A percentile compares a stretch with the other conserved stretches of the same genome.
phyloP scores from a whole-genome alignment of 257 asterid species.

The Gynochthodes officinalis region DNA sequence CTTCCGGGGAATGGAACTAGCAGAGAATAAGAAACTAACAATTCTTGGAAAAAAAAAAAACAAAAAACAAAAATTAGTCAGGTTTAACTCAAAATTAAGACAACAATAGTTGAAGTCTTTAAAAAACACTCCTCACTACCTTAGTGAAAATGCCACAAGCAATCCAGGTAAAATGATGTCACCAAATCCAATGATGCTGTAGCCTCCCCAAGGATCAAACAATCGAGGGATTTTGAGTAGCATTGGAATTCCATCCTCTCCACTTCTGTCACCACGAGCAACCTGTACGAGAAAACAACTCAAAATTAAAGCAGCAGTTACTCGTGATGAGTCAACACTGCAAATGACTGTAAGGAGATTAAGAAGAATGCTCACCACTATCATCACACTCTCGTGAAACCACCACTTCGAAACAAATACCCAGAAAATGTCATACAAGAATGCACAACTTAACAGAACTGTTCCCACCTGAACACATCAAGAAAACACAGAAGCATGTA shows the following conservation, averaged over 20 bases:
- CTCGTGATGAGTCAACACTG: not conserved
- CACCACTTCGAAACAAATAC: conserved; percentile 82
- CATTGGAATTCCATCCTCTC: conserved; percentile 97
- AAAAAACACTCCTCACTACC: conserved; percentile 14
- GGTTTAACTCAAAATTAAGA: not conserved
- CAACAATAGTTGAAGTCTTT: not conserved
- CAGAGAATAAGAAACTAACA: not conserved
- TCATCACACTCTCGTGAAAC: conserved; percentile 98
- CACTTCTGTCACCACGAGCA: conserved; percentile 94
- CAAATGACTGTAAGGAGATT: not conserved
- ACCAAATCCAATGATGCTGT: conserved; percentile 89
- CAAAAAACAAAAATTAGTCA: too few species aligned
- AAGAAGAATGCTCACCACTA: conserved; percentile 61
- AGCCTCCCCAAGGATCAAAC: conserved; percentile 98
- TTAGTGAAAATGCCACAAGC: conserved; percentile 52
- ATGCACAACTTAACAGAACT: conserved; percentile 83
- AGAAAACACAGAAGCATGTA: conserved; percentile 17
- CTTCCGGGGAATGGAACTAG: not conserved
- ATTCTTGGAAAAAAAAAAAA: conserved; percentile 4
- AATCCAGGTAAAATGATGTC: conserved; percentile 88
- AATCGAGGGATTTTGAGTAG: conserved; percentile 84
- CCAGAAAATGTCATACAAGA: conserved; percentile 94
- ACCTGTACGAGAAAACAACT: conserved; percentile 42
- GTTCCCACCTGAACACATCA: conserved; percentile 79
- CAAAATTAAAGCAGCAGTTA: conserved; percentile 4